phyloP scores from a whole-genome alignment of 352 stramenopile species.

The Bremia lactucae region DNA sequence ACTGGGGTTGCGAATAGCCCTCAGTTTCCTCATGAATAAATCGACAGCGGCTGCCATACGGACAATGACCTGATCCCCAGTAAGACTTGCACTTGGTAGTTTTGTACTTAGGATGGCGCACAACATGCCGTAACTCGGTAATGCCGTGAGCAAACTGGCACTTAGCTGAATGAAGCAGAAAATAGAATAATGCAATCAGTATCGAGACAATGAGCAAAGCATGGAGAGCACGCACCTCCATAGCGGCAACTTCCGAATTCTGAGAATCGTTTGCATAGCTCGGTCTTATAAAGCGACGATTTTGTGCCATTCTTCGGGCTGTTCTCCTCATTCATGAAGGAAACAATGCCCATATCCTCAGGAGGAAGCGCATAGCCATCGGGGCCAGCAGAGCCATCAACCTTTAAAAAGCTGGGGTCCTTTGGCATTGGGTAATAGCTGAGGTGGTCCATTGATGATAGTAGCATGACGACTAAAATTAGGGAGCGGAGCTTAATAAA shows the following conservation, averaged over 20 bases:
- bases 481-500: conserved; percentile 1
- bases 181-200: conserved; percentile 2
- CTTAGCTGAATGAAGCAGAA: conserved; percentile 35
- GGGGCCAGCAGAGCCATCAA: conserved; percentile 32
- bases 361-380: conserved; percentile 35
- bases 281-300: conserved; percentile 82
- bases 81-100: conserved; percentile 89
- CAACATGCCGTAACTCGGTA: conserved; percentile 68
- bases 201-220: neutral
- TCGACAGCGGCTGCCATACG: conserved; percentile 76
- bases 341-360: conserved; percentile 27
- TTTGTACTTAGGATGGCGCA: conserved; percentile 86
- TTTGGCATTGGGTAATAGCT: conserved; percentile 78
- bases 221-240: conserved; percentile 32
- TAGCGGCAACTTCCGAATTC: conserved; percentile 84
- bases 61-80: conserved; percentile 80
- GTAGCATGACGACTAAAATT: conserved; percentile 37
- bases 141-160: conserved; percentile 82
- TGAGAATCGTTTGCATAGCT: conserved; percentile 81
- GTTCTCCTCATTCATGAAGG: conserved; percentile 72
- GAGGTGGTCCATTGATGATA: conserved; percentile 75
- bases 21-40: conserved; percentile 84
- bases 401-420: conserved; percentile 53
- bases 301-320: conserved; percentile 78
- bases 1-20: conserved; percentile 43